Base-by-base conservation (phyloP, 371 early-diverging fungal genomes). In the Dichotomocladium elegans region DNA sequence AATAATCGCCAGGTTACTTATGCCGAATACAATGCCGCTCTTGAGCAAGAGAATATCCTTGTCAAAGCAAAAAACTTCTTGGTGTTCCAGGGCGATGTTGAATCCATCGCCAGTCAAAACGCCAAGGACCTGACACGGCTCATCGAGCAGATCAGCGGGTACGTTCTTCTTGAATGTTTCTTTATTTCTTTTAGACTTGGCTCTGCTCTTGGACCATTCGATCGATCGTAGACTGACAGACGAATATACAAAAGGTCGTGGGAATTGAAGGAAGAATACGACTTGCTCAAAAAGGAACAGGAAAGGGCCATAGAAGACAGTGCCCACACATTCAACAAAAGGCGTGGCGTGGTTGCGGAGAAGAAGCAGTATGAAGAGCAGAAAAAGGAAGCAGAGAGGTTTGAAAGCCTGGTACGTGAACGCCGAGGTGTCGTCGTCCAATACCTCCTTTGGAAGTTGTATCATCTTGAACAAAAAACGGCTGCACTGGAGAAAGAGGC, bases 11-110 rank as follows among this genome's bases (percentile, higher is more conserved):
- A 59, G 0, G 92, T 95, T 3, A 63, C 69, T 0, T 90, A 81
- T 63, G 64, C 81, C 1, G 74, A 84, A 22, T 99, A 98, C 74
- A 89, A 82, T 55, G 61, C 77, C 12, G 70, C 81, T 0, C 74
- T 99, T 27, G 95, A 94, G 63, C 68, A 80, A 41, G 85, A 96
- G 66, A 93, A 94, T 57, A 94, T 99, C 47, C 77, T 97, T 15
- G 87, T 94, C 57, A 94, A 94, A 61, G 95, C 98, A 3, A 81
- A 89, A 53, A 99, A 99, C 77, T 99, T 99, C 77, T 74, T 99
- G 45, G 99, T 99, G 8, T 99, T 99, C 64, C 99, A 99, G 83
- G 99, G 99, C 22, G 99, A 99, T 75, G 93, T 99, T 4, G 96
- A 98, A 61, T 87, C 93, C 4, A 86, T 98, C n/a, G 96, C 99